These are phyloP conservation scores for Dimocarpus longan DNA, from an alignment of 345 rosid genomes.

Conservation along the genomic window DNA sequence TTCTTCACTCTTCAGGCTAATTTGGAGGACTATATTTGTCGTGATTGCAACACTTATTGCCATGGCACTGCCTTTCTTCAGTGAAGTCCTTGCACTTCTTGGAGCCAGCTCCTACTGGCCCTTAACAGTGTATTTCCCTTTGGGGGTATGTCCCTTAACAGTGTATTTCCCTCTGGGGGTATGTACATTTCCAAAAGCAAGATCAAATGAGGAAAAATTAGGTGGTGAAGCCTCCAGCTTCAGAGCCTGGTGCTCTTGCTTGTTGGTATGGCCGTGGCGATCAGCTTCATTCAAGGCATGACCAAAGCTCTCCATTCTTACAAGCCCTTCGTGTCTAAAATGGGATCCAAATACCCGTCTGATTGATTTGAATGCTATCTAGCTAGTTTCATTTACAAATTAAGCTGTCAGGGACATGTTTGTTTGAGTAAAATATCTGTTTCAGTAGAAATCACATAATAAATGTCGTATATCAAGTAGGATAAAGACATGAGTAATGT, in stretches of 20 bases:
- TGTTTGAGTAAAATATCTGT: background rate
- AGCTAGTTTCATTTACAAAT: background rate
- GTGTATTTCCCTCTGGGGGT: conserved; percentile 34
- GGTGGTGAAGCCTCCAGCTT: conserved; percentile 23
- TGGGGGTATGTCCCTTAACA: conserved; percentile 34
- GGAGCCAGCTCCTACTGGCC: conserved; percentile 36
- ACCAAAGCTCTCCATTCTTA: background rate
- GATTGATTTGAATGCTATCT: background rate
- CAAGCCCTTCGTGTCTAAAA: conserved; percentile 13
- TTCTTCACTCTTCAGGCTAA: too few relatives aligned
- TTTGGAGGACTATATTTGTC: too few relatives aligned
- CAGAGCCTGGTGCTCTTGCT: conserved; percentile 21
- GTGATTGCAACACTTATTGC: conserved; percentile 22
- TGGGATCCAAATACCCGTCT: background rate
- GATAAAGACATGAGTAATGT: too few relatives aligned
- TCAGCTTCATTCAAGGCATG: conserved; percentile 28
- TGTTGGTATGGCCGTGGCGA: conserved; percentile 24
- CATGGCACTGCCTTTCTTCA: conserved; percentile 35
- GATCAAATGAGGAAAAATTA: conserved; percentile 3
- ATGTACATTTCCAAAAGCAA: conserved; percentile 31
- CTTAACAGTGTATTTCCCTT: conserved; percentile 29
- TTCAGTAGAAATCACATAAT: too few relatives aligned
- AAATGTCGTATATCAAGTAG: too few relatives aligned
- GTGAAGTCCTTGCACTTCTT: conserved; percentile 30
- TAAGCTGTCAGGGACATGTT: too few relatives aligned